Conservation (phyloP, 148 eudicot species). For the Fagopyrum esculentum region DNA sequence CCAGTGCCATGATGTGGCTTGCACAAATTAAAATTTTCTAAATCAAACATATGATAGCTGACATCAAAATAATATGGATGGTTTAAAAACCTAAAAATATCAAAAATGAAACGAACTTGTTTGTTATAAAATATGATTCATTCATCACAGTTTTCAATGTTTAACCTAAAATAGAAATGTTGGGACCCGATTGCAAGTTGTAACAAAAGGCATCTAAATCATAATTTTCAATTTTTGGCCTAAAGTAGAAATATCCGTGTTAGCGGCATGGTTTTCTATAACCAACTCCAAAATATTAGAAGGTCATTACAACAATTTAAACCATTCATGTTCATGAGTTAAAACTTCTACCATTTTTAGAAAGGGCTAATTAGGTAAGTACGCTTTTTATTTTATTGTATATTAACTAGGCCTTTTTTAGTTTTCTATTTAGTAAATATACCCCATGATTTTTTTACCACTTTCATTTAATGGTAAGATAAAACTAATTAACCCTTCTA, state of each 20-base stretch:
- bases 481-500: too few relatives aligned
- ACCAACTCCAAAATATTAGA: background rate
- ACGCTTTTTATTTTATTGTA: too few relatives aligned
- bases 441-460: too few relatives aligned
- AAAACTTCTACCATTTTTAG: background rate
- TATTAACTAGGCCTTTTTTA: too few relatives aligned
- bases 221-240: slow-evolving; percentile 1
- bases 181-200: slow-evolving; percentile 25
- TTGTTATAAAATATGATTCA: too few relatives aligned
- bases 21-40: slow-evolving; percentile 20
- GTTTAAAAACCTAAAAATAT: background rate
- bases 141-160: too few relatives aligned
- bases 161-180: slow-evolving; percentile 25
- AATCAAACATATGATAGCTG: background rate
- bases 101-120: too few relatives aligned
- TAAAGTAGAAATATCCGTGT: background rate
- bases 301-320: background rate
- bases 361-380: too few relatives aligned
- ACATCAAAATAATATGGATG: background rate
- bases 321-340: background rate
- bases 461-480: too few relatives aligned
- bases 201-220: slow-evolving; percentile 3
- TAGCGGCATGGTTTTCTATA: background rate
- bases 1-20: slow-evolving; percentile 92
- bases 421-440: too few relatives aligned